Base-by-base conservation (phyloP, 768 basidiomycete species). In the Boletus huronensis region DNA sequence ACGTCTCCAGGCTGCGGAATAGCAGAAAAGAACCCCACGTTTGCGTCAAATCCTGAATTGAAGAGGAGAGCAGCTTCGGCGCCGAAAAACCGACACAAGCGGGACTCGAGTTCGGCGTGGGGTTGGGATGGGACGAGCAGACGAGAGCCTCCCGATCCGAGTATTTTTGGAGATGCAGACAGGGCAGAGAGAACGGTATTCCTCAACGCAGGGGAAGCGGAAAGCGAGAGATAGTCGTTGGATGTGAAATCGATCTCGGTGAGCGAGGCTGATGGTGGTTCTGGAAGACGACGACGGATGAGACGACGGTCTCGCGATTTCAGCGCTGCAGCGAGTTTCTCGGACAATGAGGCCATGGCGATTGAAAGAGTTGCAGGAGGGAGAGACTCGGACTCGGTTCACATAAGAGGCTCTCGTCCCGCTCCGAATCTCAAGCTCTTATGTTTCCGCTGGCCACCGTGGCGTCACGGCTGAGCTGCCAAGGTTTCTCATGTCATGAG, bases 1-100 rank as follows among this genome's bases (percentile, higher is more conserved):
- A 81, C 80, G 66, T 98, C 95, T 11, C 84, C 84, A 0, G 76
- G 68, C 55, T 90, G 90, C 0, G 94, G 94, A 0, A 97, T 70
- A 42, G 82, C 81, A 0, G 89, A 77, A 74, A 95, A 95, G 70
- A 96, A 83, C 0, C 87, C 88, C 3, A 86, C 87, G 66, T 96
- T 98, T 9, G 93, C 93, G 70, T 96, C 94, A 68, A 87, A 95
- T 0, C 94, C 94, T 0, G 90, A 93, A 70, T 93, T 94, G 80
- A 94, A 95, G 5, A 97, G 77, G 9, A 97, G 75, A 0, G 89
- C 90, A 0, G 83, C 75, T 34, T 78, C 79, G 6, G 81, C 74
- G 16, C 69, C 61, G 70, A 94, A 92, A 67, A 90, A 88, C 2
- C 48, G 60, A 3, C 76, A 75, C 9, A 94, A 76, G 3, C 93